A percentile compares a stretch with the other conserved stretches of the same genome.
phyloP scores from a whole-genome alignment of 305 asterid genomes.

The Fraxinus sp. region DNA sequence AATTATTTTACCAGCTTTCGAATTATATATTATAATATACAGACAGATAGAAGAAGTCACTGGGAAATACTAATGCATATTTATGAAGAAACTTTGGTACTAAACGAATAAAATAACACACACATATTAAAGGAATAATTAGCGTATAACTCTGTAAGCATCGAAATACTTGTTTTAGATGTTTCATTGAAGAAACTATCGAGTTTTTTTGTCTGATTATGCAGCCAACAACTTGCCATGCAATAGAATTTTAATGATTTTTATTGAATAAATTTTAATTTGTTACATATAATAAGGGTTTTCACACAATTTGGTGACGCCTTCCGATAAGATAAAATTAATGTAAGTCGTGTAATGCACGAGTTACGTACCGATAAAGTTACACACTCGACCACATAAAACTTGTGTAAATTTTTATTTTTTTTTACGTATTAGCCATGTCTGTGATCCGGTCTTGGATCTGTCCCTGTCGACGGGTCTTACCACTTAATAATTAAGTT shows the following conservation, averaged over 20 bases:
- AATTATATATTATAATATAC: neutral
- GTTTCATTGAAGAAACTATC: neutral
- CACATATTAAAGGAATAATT: neutral
- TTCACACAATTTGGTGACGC: neutral
- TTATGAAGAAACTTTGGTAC: neutral
- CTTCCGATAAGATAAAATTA: too few species aligned
- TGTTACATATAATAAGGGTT: neutral
- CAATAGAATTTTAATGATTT: neutral
- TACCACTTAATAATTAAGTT: too few species aligned
- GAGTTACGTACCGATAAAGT: neutral
- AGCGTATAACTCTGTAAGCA: neutral
- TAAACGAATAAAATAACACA: neutral
- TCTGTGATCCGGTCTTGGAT: too few species aligned
- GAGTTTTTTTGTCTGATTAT: neutral
- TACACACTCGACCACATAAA: neutral
- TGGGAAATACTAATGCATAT: neutral
- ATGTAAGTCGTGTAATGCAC: neutral
- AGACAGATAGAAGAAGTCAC: neutral
- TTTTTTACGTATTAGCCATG: too few species aligned
- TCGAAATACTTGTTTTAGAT: constrained; percentile 1
- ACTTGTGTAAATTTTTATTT: neutral
- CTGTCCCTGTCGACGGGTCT: neutral
- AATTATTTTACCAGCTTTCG: neutral
- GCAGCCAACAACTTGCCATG: neutral
- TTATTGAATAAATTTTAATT: neutral